A percentile compares a stretch with the other conserved stretches of the same genome.
phyloP scores from a whole-genome alignment of 2,329 filamentous ascomycete species.

The Xylariaceae sp. region DNA sequence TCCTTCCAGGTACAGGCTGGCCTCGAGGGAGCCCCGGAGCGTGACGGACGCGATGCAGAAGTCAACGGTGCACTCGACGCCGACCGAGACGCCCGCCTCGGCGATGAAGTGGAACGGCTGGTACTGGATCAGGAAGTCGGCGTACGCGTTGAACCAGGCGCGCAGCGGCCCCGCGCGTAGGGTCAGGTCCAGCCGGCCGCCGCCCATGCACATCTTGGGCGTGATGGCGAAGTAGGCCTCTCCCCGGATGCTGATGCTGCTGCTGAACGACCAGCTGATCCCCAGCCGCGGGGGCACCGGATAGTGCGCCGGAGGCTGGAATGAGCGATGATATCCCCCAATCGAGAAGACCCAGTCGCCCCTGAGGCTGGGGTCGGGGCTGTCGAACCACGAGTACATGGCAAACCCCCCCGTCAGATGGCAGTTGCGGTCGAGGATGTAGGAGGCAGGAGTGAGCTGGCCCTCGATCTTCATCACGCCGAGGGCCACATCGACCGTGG shows the following conservation, averaged over 20 bases:
- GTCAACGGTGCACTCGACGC: background rate
- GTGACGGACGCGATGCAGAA: background rate
- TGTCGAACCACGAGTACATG: slow-evolving; percentile 7
- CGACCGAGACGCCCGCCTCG: background rate
- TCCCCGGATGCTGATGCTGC: background rate
- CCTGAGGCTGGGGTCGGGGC: background rate
- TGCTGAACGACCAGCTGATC: background rate
- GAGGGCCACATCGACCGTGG: background rate
- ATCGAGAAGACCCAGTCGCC: slow-evolving; percentile 3
- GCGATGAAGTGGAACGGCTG: slow-evolving; percentile 1
- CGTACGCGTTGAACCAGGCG: background rate
- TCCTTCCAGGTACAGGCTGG: background rate
- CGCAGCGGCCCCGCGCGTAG: background rate
- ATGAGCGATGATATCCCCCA: slow-evolving; percentile 2
- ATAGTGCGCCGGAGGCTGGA: background rate
- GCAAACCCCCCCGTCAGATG: slow-evolving; percentile 1
- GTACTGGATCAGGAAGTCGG: slow-evolving; percentile 3
- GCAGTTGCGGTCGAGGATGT: background rate
- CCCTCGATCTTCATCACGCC: background rate
- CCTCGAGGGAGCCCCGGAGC: background rate
- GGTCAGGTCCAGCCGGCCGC: background rate
- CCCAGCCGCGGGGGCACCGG: background rate
- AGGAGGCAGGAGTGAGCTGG: background rate
- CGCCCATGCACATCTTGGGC: slow-evolving; percentile 1
- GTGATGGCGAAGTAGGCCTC: slow-evolving; percentile 4